A percentile compares a stretch with the other conserved stretches of the same genome.
Conservation (phyloP, 1,139 yeast genomes). For the Ogataea hybrid region DNA sequence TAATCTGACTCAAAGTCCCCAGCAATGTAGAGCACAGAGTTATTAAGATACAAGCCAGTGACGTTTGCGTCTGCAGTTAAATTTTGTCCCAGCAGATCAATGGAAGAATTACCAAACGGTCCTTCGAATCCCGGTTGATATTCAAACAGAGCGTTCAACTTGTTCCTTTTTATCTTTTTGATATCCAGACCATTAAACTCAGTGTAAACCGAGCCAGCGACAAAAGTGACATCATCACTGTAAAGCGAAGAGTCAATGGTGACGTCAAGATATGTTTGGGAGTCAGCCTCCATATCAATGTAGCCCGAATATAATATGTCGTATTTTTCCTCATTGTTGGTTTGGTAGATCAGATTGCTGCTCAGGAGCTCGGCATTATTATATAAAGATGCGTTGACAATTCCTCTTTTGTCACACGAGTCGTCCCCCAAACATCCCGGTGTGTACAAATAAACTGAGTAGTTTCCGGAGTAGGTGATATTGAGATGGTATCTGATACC, state of each 20-base stretch:
- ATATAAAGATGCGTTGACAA: slow-evolving; percentile 70
- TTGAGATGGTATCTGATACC: slow-evolving; percentile 67
- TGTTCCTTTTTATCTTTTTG: slow-evolving; percentile 20
- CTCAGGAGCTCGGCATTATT: slow-evolving; percentile 43
- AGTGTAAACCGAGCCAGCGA: slow-evolving; percentile 69
- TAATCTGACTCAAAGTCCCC: slow-evolving; percentile 51
- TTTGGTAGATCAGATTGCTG: slow-evolving; percentile 60
- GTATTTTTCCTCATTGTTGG: slow-evolving; percentile 75
- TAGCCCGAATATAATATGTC: slow-evolving; percentile 76
- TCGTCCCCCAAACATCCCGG: slow-evolving; percentile 80
- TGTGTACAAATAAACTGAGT: slow-evolving; percentile 69
- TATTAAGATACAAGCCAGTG: slow-evolving; percentile 34
- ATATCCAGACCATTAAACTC: slow-evolving; percentile 50
- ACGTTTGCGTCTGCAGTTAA: slow-evolving; percentile 46
- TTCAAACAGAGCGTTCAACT: slow-evolving; percentile 77
- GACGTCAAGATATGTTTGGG: slow-evolving; percentile 25
- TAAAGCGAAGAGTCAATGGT: slow-evolving; percentile 19
- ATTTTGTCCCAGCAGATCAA: slow-evolving; percentile 57
- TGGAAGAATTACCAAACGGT: slow-evolving; percentile 60
- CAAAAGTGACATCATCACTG: slow-evolving; percentile 40
- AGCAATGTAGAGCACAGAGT: slow-evolving; percentile 35
- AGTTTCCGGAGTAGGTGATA: slow-evolving; percentile 71
- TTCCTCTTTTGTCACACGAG: slow-evolving; percentile 70
- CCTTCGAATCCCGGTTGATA: slow-evolving; percentile 47
- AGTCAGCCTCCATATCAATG: slow-evolving; percentile 42